Conservation (phyloP, 345 rosid genomes). For the Hibiscus tridactylites region DNA sequence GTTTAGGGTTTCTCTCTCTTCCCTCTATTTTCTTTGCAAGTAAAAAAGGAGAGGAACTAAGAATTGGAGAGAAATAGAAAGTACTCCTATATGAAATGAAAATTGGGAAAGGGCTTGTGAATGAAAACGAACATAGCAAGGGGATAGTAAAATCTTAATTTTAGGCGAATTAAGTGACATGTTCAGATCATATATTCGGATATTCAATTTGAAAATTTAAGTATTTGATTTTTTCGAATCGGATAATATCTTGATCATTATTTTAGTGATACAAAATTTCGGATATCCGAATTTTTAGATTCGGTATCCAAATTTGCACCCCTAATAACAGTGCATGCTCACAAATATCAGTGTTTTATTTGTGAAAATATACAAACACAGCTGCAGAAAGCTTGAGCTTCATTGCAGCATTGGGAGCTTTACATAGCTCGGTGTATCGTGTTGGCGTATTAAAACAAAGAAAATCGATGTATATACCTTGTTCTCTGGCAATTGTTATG, state of each 20-base stretch:
- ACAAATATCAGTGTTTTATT: too few species aligned
- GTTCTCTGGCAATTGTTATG: not conserved
- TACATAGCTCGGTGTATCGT: not conserved
- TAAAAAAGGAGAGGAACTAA: not conserved
- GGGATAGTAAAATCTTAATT: constrained; percentile 11
- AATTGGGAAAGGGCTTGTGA: constrained; percentile 20
- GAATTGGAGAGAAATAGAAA: constrained; percentile 23
- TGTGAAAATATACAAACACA: not conserved
- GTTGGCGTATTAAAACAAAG: not conserved
- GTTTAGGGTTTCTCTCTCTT: not conserved
- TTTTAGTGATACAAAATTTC: too few species aligned
- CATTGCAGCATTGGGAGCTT: too few species aligned
- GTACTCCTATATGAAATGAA: constrained; percentile 7
- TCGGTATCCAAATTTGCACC: too few species aligned
- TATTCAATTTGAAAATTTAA: too few species aligned
- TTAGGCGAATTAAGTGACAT: too few species aligned
- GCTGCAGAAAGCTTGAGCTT: not conserved
- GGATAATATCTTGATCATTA: too few species aligned
- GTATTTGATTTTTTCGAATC: too few species aligned
- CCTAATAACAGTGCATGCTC: too few species aligned
- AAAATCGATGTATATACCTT: not conserved
- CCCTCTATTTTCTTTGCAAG: not conserved
- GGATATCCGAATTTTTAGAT: too few species aligned
- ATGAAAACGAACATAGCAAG: constrained; percentile 23
- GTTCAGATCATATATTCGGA: too few species aligned